Evolutionary conservation across 1,139 yeast genomes (phyloP), one percentile per base, ranked within the genome.

Genomic region (Debaryomyces psychrophilus): DNA sequence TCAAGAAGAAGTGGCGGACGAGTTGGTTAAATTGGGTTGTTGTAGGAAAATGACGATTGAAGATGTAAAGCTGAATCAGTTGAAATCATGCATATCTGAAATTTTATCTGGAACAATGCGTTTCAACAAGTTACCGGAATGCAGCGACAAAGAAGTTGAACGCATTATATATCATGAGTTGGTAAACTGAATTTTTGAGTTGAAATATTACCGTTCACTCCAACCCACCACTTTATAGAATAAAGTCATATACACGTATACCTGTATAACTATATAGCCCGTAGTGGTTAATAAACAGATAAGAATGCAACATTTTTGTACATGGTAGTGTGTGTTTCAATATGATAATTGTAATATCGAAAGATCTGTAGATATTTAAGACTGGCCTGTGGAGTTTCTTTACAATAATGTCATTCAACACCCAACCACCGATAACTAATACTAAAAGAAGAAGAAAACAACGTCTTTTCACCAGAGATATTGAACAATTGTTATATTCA

Each of bases 401-500:
- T n/a, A 20, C 37, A 33, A 33, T 9, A 17, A 38, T 38, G 41
- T 38, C 41, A 8, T 38, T 17, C 26, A 38, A 38, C 18, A 17
- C 34, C 8, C 41, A 38, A 12, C 12, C 14, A 11, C 35, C 43
- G 8, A 27, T 38, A 26, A 25, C 39, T 8, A 36, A 17, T 15
- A 34, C 29, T 5, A 44, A 42, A 35, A 59, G 69, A 49, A 65
- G 71, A 46, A 62, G 68, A 53, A 69, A 67, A 46, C 65, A 77
- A 60, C 59, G 65, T 36, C 67, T 82, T 15, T 85, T 85, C 65
- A 71, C 83, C 25, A 81, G 77, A 43, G 90, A 85, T 56, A 83
- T 87, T 26, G 87, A 86, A 55, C 82, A 90, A 8, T 69, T 92
- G 40, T 70, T 92, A 48, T 92, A 83, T 59, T 92, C 97, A 0